These are phyloP conservation scores for Ceratocystis cacaofunesta DNA, from an alignment of 2,329 filamentous ascomycete genomes.

Conservation along the genomic window DNA sequence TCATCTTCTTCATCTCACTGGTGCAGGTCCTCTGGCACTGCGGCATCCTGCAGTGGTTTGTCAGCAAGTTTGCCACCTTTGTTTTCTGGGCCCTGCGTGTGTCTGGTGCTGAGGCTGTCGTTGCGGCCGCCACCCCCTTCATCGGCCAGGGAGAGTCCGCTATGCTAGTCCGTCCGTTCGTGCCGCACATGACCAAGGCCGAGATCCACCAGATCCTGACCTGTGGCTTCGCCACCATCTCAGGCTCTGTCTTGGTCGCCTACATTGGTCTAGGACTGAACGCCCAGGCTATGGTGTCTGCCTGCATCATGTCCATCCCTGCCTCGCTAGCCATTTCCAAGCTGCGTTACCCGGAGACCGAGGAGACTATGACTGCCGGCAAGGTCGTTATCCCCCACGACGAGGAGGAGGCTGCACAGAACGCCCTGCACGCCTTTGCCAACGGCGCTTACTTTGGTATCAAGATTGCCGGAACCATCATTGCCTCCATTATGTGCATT, in stretches of 20 bases:
- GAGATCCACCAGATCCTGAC: slow-evolving; percentile 90
- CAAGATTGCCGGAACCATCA: slow-evolving; percentile 74
- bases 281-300: slow-evolving; percentile 71
- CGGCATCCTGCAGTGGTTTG: slow-evolving; percentile 75
- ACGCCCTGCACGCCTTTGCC: slow-evolving; percentile 70
- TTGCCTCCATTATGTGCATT: slow-evolving; percentile 67
- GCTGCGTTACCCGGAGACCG: slow-evolving; percentile 74
- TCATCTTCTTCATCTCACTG: slow-evolving; percentile 92
- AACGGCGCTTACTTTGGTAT: slow-evolving; percentile 75
- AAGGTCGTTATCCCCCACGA: slow-evolving; percentile 69
- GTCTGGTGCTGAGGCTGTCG: slow-evolving; percentile 83
- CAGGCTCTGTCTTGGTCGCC: slow-evolving; percentile 70
- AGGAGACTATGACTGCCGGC: slow-evolving; percentile 72
- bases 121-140: slow-evolving; percentile 83
- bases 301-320: slow-evolving; percentile 91
- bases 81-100: slow-evolving; percentile 85
- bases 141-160: slow-evolving; percentile 89
- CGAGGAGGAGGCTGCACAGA: slow-evolving; percentile 58
- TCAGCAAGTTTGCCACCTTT: slow-evolving; percentile 72
- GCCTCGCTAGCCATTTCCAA: slow-evolving; percentile 82
- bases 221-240: slow-evolving; percentile 83
- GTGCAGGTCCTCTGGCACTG: slow-evolving; percentile 75
- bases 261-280: slow-evolving; percentile 78
- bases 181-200: slow-evolving; percentile 69
- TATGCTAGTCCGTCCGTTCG: slow-evolving; percentile 80